A percentile compares a stretch with the other conserved stretches of the same genome.
Conservation (phyloP, 257 asterid genomes). For the Solanum chmielewskii region DNA sequence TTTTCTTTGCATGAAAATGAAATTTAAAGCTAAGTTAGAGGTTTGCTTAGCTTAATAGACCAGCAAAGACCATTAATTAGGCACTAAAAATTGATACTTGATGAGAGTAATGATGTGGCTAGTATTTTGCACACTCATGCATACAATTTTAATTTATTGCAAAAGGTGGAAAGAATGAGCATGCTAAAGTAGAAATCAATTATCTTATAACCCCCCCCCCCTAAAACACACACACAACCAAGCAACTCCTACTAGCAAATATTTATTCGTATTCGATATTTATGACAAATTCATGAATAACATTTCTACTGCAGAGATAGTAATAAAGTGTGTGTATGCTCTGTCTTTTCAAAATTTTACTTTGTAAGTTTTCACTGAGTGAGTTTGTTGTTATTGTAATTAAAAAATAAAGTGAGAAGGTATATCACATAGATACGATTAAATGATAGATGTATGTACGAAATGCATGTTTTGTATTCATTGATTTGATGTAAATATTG, state of each 20-base stretch:
- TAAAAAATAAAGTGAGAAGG: neutral
- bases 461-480: neutral
- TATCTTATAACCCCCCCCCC: too few relatives aligned
- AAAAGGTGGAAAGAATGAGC: conserved; percentile 3
- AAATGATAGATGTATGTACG: neutral
- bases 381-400: too few relatives aligned
- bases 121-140: neutral
- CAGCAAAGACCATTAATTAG: conserved; percentile 15
- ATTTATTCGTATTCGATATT: neutral
- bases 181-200: conserved; percentile 7
- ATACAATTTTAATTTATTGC: neutral
- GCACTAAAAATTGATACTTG: neutral
- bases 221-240: neutral
- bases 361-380: too few relatives aligned
- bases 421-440: neutral
- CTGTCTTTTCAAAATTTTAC: too few relatives aligned
- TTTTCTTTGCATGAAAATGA: neutral
- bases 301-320: too few relatives aligned
- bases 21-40: neutral
- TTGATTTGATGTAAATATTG: neutral
- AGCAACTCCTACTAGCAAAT: neutral
- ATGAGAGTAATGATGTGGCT: neutral
- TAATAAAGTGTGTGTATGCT: too few relatives aligned
- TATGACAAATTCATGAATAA: neutral
- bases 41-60: conserved; percentile 29